A percentile compares a stretch with the other conserved stretches of the same genome.
Conservation (phyloP, 2,329 filamentous ascomycete species). For the Gremmenia infestans region DNA sequence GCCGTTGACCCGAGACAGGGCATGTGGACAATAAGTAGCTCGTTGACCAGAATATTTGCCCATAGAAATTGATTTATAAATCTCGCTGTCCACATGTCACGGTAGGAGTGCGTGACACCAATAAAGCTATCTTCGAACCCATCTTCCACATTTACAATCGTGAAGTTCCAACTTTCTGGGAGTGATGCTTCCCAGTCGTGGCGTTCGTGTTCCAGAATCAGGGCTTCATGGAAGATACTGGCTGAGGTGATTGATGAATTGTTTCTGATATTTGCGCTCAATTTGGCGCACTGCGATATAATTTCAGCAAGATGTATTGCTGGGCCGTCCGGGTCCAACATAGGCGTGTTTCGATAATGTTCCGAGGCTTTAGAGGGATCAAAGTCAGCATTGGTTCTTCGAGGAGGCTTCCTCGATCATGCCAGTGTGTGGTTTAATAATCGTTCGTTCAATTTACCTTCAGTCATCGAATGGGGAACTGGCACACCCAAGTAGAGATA, state of each 20-base stretch:
- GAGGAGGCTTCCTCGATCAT: no score
- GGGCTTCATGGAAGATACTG: conserved; percentile 7
- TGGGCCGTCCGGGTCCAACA: conserved; percentile 6
- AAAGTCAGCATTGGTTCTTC: not conserved
- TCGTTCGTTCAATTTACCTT: not conserved
- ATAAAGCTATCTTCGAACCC: conserved; percentile 8
- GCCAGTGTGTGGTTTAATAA: not conserved
- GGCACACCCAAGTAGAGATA: conserved; percentile 11
- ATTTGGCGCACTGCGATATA: conserved; percentile 11
- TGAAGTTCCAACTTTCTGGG: conserved; percentile 17
- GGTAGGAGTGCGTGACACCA: conserved; percentile 16
- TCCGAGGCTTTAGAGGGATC: not conserved
- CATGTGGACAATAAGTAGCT: conserved; percentile 17
- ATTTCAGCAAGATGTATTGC: conserved; percentile 11
- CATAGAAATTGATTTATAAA: conserved; percentile 24
- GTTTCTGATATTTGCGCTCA: conserved; percentile 10
- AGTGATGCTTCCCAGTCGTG: conserved; percentile 17
- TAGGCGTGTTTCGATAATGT: not conserved
- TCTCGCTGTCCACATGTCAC: conserved; percentile 22
- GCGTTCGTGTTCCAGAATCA: conserved; percentile 15
- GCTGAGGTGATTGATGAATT: not conserved
- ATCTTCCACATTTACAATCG: not conserved
- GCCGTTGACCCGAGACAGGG: conserved; percentile 3
- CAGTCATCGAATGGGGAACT: conserved; percentile 4
- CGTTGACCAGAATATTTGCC: conserved; percentile 22